phyloP scores from a whole-genome alignment of 495 filamentous ascomycete genomes.

The Pyrenula aspistea region DNA sequence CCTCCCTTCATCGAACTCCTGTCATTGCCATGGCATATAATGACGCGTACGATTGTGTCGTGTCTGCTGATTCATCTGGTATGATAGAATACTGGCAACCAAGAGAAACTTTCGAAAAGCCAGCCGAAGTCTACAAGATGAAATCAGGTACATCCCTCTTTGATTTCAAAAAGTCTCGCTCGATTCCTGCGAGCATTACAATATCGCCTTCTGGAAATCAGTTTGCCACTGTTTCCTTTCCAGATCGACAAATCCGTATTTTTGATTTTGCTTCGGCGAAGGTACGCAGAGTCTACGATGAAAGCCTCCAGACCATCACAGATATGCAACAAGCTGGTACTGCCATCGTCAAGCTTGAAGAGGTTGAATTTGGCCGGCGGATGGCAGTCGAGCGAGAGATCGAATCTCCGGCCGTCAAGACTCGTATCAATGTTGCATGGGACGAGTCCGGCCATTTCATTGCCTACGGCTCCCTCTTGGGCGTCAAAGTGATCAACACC shows the following conservation, averaged over 20 bases:
- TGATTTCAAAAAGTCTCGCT: slow-evolving; percentile 93
- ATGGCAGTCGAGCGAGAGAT: slow-evolving; percentile 81
- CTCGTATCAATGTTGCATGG: slow-evolving; percentile 76
- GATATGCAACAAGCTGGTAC: slow-evolving; percentile 94
- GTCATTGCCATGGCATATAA: slow-evolving; percentile 84
- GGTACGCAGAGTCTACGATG: slow-evolving; percentile 84
- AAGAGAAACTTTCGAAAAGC: slow-evolving; percentile 68
- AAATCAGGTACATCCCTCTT: slow-evolving; percentile 92
- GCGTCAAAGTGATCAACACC: slow-evolving; percentile 89
- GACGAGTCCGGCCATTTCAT: slow-evolving; percentile 96
- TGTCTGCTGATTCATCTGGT: slow-evolving; percentile 79
- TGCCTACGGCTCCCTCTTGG: slow-evolving; percentile 82
- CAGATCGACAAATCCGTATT: slow-evolving; percentile 80
- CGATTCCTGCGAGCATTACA: slow-evolving; percentile 68
- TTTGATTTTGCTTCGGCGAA: slow-evolving; percentile 89
- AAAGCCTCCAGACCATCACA: slow-evolving; percentile 72
- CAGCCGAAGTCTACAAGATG: slow-evolving; percentile 77
- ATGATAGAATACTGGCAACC: slow-evolving; percentile 98
- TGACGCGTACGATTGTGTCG: slow-evolving; percentile 73
- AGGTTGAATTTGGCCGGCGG: slow-evolving; percentile 84
- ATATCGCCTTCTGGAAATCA: slow-evolving; percentile 75
- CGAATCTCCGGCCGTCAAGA: slow-evolving; percentile 52
- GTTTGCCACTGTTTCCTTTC: slow-evolving; percentile 85
- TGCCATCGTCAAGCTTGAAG: slow-evolving; percentile 62
- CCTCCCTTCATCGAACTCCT: slow-evolving; percentile 61